Evolutionary conservation across 352 stramenopile species (phyloP), one percentile per base, ranked within the genome.

Genomic region (Globisporangium rhizosaccharum): DNA sequence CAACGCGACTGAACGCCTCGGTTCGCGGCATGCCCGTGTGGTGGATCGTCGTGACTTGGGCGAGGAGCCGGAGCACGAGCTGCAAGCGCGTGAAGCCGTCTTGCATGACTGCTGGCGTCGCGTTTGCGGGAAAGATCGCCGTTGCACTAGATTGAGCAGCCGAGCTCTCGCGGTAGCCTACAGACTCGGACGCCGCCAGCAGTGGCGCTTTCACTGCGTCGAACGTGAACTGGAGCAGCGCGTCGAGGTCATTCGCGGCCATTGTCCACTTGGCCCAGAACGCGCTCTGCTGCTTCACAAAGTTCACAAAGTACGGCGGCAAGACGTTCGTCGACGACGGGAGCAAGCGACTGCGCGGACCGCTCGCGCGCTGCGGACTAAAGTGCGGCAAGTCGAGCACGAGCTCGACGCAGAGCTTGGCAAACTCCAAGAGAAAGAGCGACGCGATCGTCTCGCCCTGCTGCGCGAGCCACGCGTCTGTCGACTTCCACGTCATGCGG

Each of bases 241-340:
- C 68, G 26, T 88, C 72, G 49, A 91, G 37, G 50, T 93, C 79
- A 7, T 50, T n/a, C 10, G 71, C 56, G 14, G 72, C 71, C 59
- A 93, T 79, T 53, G 81, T 88, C 82, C 82, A 93, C 45, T 88
- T 90, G 3, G 66, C 53, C 84, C 84, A 93, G 47, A 93, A 71
- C 4, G 57, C 26, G 1, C 70, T 66, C 62, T 92, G 84, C 54
- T 92, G 84, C 47, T 92, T 93, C 47, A 93, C 84, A 51, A 93
- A 93, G 51, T 93, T 93, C 25, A 93, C 76, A 52, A 93, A 91
- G 57, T 93, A 93, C 28, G 84, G 84, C 14, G 84, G 84, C 45
- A 93, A 60, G 14, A 85, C 81, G 54, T 90, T 91, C 20, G 65
- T 76, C 9, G 83, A 88, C 0, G 71, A 68, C 25, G 79, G 66